Base-by-base conservation (phyloP, 1,284 basidiomycete genomes). In the Rhizoctonia solani region DNA sequence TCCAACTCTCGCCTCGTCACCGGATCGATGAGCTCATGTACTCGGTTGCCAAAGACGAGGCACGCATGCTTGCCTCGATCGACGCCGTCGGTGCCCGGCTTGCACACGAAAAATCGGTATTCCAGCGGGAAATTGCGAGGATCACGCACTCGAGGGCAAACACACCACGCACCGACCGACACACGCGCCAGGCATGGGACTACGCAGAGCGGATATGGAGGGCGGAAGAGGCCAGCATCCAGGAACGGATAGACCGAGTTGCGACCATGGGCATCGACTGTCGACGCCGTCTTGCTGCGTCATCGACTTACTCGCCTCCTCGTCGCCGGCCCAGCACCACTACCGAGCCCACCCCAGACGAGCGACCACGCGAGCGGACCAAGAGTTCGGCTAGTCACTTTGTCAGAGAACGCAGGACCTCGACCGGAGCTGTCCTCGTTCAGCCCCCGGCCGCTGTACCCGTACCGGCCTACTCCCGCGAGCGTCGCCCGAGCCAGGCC, bases 161-260 rank as follows among this genome's bases (percentile, higher is more conserved):
- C 27, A 63, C 59, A 2, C 23, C 59, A 9, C 46, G 59, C 21
- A 14, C 34, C 2, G 59, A 63, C 34, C 59, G 59, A 63, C 59
- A 63, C 37, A 63, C 59, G 23, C 46, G 34, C 8, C 16, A 32
- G 23, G 59, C 59, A 0, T 63, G 59, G 59, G 59, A 63, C 59
- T 63, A 63, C 42, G 59, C 59, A 8, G 59, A 63, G 14, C 59
- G 53, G 59, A 63, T 63, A 23, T 63, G 59, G 59, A 6, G 59
- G 23, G 30, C 37, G 34, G 59, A 63, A 39, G 59, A 63, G 37
- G 11, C 5, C 19, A 32, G 47, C 30, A 42, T 63, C 49, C 59
- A 63, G 34, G 59, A 63, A 11, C 59, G 59, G 23, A 63, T 63
- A 46, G 59, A 63, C 25, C 59, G 59, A n/a, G 59, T 63, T 23